These are phyloP conservation scores for Schizothecium vesticola DNA, from an alignment of 495 filamentous ascomycete genomes.

Conservation along the genomic window DNA sequence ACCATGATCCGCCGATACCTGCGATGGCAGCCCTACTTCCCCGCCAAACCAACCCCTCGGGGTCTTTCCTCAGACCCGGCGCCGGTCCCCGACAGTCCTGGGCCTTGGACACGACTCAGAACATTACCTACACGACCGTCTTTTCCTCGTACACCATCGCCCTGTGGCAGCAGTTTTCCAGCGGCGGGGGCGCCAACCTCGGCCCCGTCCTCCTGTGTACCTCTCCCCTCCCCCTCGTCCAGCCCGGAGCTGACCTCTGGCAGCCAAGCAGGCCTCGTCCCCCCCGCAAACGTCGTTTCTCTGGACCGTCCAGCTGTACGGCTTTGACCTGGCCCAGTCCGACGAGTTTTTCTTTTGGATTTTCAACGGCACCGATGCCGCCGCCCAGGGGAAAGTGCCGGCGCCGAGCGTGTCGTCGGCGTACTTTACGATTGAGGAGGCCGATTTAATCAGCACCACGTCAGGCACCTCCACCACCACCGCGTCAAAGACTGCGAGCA, in stretches of 20 bases:
- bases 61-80: neutral
- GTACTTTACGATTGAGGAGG: slow-evolving; percentile 29
- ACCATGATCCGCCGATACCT: neutral
- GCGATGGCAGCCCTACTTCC: no score
- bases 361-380: slow-evolving; percentile 14
- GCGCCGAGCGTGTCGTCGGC: slow-evolving; percentile 17
- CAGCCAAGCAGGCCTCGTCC: neutral
- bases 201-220: slow-evolving; percentile 22
- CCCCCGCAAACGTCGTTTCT: slow-evolving; percentile 15
- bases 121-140: slow-evolving; percentile 13
- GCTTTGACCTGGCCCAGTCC: slow-evolving; percentile 22
- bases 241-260: neutral
- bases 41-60: neutral
- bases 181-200: slow-evolving; percentile 6
- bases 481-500: neutral
- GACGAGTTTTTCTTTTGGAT: slow-evolving; percentile 31
- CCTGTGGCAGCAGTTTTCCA: slow-evolving; percentile 14
- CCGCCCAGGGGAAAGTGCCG: neutral
- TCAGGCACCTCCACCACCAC: neutral
- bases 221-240: neutral
- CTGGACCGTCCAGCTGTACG: slow-evolving; percentile 30
- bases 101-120: slow-evolving; percentile 12
- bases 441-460: neutral
- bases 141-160: slow-evolving; percentile 16
- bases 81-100: slow-evolving; percentile 4